Base-by-base conservation (phyloP, 1,284 basidiomycete species). In the Tremellales sp. region DNA sequence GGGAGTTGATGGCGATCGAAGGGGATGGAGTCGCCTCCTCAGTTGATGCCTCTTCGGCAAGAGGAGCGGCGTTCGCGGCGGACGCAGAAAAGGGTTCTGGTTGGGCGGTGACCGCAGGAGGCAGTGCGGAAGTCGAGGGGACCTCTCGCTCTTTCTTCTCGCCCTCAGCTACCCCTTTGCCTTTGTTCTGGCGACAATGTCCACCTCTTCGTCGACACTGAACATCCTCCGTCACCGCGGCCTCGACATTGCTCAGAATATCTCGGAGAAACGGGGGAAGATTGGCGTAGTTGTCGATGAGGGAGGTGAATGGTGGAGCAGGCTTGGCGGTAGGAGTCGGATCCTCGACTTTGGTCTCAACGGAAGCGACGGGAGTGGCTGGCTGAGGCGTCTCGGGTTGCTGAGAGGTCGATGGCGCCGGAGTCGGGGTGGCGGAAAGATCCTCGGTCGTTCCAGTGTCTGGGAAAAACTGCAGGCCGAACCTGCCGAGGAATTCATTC, bases 71-170 rank as follows among this genome's bases (percentile, higher is more conserved):
- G 92, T 16, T 72, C 92, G 43, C 77, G 88, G 39, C 91, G 93
- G 72, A 90, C 91, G 74, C 92, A 90, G 79, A 91, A 89, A 85
- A 78, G 88, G 44, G 93, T 90, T 72, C 77, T 87, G 19, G 87
- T 93, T 75, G 92, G 92, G 68, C 88, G 90, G 40, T 79, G 85
- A 60, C 41, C 9, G 41, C 16, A 34, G 53, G 43, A 19, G 50
- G 33, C 32, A 50, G 44, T 21, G 40, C 37, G 21, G 40, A 29
- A 38, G 31, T 28, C 16, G 48, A 39, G 26, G 47, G 42, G 32
- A 40, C 43, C 32, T 51, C 22, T 29, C n/a, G 26, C n/a, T 14
- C 37, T 35, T 48, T 53, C 52, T 57, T 59, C 46, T 61, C 57
- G 12, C 63, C 61, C 9, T 59, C 57, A 25, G 65, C 65, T 25